phyloP scores from a whole-genome alignment of 345 rosid genomes.

The Hibiscus mutabilis region DNA sequence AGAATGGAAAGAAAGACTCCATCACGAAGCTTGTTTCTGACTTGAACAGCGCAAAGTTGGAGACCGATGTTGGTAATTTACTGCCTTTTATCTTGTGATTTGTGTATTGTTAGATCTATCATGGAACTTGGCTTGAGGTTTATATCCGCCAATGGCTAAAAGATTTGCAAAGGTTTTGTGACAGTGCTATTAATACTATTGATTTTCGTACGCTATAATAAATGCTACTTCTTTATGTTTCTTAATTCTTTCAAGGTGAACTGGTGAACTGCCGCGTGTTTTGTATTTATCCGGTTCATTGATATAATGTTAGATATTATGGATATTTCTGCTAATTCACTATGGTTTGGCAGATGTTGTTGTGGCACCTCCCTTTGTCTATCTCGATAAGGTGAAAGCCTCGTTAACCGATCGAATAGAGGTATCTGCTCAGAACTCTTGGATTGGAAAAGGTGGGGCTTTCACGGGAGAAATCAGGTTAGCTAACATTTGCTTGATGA shows the following conservation, averaged over 20 bases:
- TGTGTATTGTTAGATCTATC: neutral
- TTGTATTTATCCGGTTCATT: neutral
- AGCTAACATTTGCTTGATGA: neutral
- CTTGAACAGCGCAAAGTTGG: conserved; percentile 75
- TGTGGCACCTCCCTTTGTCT: conserved; percentile 92
- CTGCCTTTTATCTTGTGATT: neutral
- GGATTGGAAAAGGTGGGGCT: conserved; percentile 27
- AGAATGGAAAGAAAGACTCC: conserved; percentile 95
- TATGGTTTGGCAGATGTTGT: conserved; percentile 64
- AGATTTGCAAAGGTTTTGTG: neutral
- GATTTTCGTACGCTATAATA: neutral
- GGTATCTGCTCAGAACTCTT: conserved; percentile 19
- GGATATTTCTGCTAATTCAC: neutral
- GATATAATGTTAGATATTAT: neutral
- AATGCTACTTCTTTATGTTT: neutral
- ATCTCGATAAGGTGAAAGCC: conserved; percentile 74
- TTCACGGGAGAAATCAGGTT: conserved; percentile 99
- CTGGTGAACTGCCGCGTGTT: neutral
- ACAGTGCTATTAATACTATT: neutral
- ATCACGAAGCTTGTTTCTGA: conserved; percentile 86
- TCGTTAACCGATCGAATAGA: conserved; percentile 64
- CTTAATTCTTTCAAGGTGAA: neutral
- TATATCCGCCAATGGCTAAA: neutral
- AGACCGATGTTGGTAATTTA: conserved; percentile 80
- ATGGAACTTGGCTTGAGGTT: neutral